Percentiles rank a stretch among this genome's conserved stretches.
Evolutionary conservation across 345 rosid genomes (phyloP).

Genomic region (Aquilaria yunnanensis): DNA sequence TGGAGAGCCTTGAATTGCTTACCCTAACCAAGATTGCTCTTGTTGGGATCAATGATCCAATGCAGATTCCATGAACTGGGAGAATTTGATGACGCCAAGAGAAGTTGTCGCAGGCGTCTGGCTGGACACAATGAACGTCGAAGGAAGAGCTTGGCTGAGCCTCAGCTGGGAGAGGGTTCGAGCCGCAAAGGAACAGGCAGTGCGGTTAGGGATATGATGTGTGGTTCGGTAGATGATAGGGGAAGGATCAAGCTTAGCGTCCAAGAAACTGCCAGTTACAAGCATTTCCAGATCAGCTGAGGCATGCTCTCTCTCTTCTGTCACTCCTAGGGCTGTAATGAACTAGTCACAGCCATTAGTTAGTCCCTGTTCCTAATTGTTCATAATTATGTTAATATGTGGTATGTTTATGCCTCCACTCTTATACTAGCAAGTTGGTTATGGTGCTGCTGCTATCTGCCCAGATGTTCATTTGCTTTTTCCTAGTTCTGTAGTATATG

Average conservation of each 20-base stretch:
- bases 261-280: constrained; percentile 31
- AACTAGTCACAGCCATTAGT: too few relatives aligned
- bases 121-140: constrained; percentile 62
- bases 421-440: too few relatives aligned
- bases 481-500: too few relatives aligned
- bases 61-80: constrained; percentile 48
- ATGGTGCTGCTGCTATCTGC: too few relatives aligned
- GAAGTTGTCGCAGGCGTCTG: constrained; percentile 52
- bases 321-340: constrained; percentile 22
- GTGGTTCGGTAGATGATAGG: constrained; percentile 33
- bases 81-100: constrained; percentile 49
- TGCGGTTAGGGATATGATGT: constrained; percentile 26
- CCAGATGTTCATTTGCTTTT: too few relatives aligned
- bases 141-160: constrained; percentile 37
- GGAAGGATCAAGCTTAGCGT: constrained; percentile 33
- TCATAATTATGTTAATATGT: too few relatives aligned
- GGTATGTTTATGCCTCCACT: too few relatives aligned
- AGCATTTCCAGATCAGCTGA: constrained; percentile 44
- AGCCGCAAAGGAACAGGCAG: constrained; percentile 14
- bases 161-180: constrained; percentile 23
- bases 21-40: too few relatives aligned
- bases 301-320: constrained; percentile 66
- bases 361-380: too few relatives aligned
- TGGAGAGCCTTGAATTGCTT: too few relatives aligned
- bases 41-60: neutral